phyloP scores from a whole-genome alignment of 805 yeast genomes.

The Metahyphopichia silvanorum region DNA sequence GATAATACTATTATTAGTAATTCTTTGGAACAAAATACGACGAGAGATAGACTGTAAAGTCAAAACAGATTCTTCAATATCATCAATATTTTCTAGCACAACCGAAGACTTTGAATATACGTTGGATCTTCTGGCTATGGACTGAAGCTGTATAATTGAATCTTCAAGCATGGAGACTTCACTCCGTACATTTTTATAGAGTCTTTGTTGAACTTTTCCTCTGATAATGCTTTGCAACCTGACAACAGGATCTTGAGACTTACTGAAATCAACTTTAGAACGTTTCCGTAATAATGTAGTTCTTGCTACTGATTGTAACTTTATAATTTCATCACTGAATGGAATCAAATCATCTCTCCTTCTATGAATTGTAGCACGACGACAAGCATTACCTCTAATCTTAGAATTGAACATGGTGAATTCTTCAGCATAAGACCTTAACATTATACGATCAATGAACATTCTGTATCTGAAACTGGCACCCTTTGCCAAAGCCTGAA shows the following conservation, averaged over 20 bases:
- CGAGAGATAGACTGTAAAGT: conserved; percentile 30
- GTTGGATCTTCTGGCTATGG: conserved; percentile 24
- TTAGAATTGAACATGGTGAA: conserved; percentile 47
- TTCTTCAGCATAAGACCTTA: conserved; percentile 54
- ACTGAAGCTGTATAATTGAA: conserved; percentile 34
- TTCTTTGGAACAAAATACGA: conserved; percentile 16
- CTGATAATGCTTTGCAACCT: conserved; percentile 44
- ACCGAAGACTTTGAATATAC: conserved; percentile 16
- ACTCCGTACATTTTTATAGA: conserved; percentile 7
- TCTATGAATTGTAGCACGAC: conserved; percentile 28
- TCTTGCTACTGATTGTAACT: conserved; percentile 39
- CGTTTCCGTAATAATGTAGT: conserved; percentile 15
- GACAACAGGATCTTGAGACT: conserved; percentile 17
- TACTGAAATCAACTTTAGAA: conserved; percentile 5
- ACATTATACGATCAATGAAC: conserved; percentile 60
- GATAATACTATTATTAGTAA: conserved; percentile 13
- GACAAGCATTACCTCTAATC: conserved; percentile 45
- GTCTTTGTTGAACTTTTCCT: conserved; percentile 30
- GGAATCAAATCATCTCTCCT: conserved; percentile 31
- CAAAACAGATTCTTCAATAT: conserved; percentile 18
- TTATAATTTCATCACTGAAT: conserved; percentile 28
- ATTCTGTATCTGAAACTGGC: conserved; percentile 60
- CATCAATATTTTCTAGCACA: conserved; percentile 17
- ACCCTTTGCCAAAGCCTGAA: conserved; percentile 74
- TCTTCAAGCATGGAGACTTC: conserved; percentile 8